These are phyloP conservation scores for Cercospora canescens DNA, from an alignment of 2,329 filamentous ascomycete genomes.

Conservation along the genomic window DNA sequence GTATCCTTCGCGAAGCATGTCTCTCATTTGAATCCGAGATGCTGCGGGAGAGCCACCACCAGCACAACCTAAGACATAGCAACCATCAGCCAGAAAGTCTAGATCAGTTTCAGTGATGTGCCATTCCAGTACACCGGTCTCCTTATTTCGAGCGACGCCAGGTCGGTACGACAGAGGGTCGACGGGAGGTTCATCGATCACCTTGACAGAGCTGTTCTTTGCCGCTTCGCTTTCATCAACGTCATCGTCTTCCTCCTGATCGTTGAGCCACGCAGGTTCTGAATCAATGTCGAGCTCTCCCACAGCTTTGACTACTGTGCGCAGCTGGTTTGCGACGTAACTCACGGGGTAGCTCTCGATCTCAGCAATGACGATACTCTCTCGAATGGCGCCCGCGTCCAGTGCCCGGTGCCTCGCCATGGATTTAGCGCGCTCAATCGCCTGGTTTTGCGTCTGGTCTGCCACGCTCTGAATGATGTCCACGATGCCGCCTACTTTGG, in stretches of 20 bases:
- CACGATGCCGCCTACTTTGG: constrained; percentile 55
- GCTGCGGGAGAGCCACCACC: constrained; percentile 60
- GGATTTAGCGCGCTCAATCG: constrained; percentile 40
- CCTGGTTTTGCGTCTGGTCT: constrained; percentile 41
- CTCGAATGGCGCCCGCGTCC: constrained; percentile 36
- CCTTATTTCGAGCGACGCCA: constrained; percentile 38
- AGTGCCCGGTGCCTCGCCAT: constrained; percentile 41
- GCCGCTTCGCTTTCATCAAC: constrained; percentile 17
- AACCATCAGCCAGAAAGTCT: constrained; percentile 58
- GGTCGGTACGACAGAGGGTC: constrained; percentile 48
- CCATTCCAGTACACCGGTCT: constrained; percentile 53
- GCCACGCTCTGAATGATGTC: constrained; percentile 53
- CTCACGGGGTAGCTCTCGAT: constrained; percentile 43
- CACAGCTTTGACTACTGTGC: constrained; percentile 36
- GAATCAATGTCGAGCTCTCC: constrained; percentile 34
- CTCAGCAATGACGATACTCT: constrained; percentile 47
- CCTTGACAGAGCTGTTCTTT: constrained; percentile 38
- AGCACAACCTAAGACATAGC: constrained; percentile 63
- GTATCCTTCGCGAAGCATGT: constrained; percentile 53
- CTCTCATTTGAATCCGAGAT: constrained; percentile 52
- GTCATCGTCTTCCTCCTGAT: constrained; percentile 20
- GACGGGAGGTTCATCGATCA: constrained; percentile 32
- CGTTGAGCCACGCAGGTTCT: constrained; percentile 21
- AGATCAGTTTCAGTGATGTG: constrained; percentile 60
- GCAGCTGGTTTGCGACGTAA: constrained; percentile 38